These are phyloP conservation scores for Botrytis squamosa DNA, from an alignment of 2,329 filamentous ascomycete genomes.

Conservation along the genomic window DNA sequence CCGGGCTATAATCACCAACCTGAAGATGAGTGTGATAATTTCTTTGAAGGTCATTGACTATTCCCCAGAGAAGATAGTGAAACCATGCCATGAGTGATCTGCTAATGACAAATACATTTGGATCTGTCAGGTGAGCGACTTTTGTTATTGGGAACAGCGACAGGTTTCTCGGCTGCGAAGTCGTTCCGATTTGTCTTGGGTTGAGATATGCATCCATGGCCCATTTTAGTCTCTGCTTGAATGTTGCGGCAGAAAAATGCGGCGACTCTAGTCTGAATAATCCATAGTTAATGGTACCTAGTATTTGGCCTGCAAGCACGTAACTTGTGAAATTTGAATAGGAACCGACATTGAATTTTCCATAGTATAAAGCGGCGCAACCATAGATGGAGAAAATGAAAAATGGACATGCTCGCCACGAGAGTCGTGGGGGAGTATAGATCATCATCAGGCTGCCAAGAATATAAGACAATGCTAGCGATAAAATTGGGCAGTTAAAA, in stretches of 20 bases:
- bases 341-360: neutral
- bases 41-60: neutral
- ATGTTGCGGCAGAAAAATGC: neutral
- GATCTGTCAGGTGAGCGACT: neutral
- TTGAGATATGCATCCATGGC: neutral
- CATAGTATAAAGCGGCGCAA: neutral
- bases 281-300: neutral
- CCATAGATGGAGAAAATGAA: neutral
- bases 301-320: neutral
- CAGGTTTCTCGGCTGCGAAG: slow-evolving; percentile 4
- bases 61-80: slow-evolving; percentile 5
- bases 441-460: neutral
- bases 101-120: neutral
- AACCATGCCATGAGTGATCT: slow-evolving; percentile 13
- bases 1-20: neutral
- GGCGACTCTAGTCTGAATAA: neutral
- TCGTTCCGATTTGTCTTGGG: neutral
- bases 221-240: neutral
- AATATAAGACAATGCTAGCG: neutral
- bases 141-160: slow-evolving; percentile 6
- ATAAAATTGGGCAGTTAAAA: neutral
- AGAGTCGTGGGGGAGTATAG: neutral
- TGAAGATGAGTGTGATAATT: neutral
- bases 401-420: neutral
- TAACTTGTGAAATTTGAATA: neutral